A percentile compares a stretch with the other conserved stretches of the same genome.
These are phyloP conservation scores for Chloranthus sessilifolius DNA, from an alignment of 164 flowering plant genomes.

Conservation along the genomic window DNA sequence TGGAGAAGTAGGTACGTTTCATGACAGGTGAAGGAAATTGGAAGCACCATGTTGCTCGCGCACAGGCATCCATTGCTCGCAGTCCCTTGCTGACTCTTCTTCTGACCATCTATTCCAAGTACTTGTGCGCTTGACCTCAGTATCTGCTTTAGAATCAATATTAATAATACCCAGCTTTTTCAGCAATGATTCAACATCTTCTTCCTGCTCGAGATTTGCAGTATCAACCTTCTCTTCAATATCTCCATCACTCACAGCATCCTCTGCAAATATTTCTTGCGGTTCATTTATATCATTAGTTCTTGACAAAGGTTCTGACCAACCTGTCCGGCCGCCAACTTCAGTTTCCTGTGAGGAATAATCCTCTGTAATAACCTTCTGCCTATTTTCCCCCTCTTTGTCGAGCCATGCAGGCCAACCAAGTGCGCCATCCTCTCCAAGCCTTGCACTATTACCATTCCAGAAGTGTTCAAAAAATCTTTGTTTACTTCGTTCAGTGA, in stretches of 20 bases:
- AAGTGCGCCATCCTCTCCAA: slow-evolving; percentile 94
- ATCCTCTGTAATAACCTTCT: slow-evolving; percentile 44
- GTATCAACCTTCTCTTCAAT: slow-evolving; percentile 39
- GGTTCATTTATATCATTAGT: slow-evolving; percentile 14
- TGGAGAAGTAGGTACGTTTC: slow-evolving; percentile 18
- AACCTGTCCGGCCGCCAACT: slow-evolving; percentile 94
- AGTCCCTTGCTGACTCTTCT: slow-evolving; percentile 67
- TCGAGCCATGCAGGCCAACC: slow-evolving; percentile 94
- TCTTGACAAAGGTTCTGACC: slow-evolving; percentile 59
- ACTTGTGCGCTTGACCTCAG: slow-evolving; percentile 51
- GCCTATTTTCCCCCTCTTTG: slow-evolving; percentile 83
- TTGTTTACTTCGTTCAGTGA: slow-evolving; percentile 72
- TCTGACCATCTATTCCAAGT: slow-evolving; percentile 87
- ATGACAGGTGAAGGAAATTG: slow-evolving; percentile 4
- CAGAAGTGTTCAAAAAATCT: slow-evolving; percentile 93
- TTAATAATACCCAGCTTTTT: slow-evolving; percentile 74
- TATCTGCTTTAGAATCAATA: slow-evolving; percentile 49
- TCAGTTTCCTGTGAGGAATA: slow-evolving; percentile 35
- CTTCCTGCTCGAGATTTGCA: slow-evolving; percentile 37
- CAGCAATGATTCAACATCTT: slow-evolving; percentile 67
- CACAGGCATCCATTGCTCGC: slow-evolving; percentile 86
- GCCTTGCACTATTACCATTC: slow-evolving; percentile 74
- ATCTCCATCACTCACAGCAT: slow-evolving; percentile 26
- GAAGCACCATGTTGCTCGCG: slow-evolving; percentile 49
- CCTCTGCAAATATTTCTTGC: slow-evolving; percentile 16